phyloP scores from a whole-genome alignment of 805 yeast genomes.

The Candida sanyiensis region DNA sequence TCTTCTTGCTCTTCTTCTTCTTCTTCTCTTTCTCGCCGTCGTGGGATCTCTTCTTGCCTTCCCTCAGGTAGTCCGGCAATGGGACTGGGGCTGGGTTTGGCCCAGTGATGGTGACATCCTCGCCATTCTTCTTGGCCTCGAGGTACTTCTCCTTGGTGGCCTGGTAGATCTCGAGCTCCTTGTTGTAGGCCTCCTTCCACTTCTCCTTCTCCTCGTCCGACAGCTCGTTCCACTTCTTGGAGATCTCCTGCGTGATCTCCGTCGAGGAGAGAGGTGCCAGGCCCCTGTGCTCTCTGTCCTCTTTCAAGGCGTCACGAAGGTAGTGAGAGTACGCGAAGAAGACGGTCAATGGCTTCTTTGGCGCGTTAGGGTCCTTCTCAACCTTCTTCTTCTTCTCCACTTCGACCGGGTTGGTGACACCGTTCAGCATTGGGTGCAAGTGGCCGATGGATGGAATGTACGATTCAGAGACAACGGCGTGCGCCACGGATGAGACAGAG shows the following conservation, averaged over 20 bases:
- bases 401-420: constrained; percentile 7
- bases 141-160: constrained; percentile 40
- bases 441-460: constrained; percentile 7
- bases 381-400: constrained; percentile 35
- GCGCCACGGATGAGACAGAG: constrained; percentile 26
- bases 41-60: constrained; percentile 33
- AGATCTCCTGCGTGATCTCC: constrained; percentile 74
- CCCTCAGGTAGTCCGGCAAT: constrained; percentile 29
- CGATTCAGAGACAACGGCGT: constrained; percentile 13
- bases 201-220: constrained; percentile 62
- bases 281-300: constrained; percentile 56
- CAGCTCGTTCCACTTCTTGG: constrained; percentile 73
- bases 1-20: constrained; percentile 49
- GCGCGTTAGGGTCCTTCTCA: constrained; percentile 87
- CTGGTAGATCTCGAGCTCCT: constrained; percentile 41
- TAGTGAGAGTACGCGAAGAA: constrained; percentile 75
- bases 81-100: constrained; percentile 38
- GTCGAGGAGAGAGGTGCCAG: constrained; percentile 62
- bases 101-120: constrained; percentile 19
- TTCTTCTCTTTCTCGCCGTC: constrained; percentile 35
- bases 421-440: constrained; percentile 13
- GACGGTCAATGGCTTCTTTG: constrained; percentile 88
- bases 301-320: constrained; percentile 64
- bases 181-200: constrained; percentile 56
- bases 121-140: constrained; percentile 39